A percentile compares a stretch with the other conserved stretches of the same genome.
These are phyloP conservation scores for Lachancea waltii DNA, from an alignment of 805 yeast species.

Conservation along the genomic window DNA sequence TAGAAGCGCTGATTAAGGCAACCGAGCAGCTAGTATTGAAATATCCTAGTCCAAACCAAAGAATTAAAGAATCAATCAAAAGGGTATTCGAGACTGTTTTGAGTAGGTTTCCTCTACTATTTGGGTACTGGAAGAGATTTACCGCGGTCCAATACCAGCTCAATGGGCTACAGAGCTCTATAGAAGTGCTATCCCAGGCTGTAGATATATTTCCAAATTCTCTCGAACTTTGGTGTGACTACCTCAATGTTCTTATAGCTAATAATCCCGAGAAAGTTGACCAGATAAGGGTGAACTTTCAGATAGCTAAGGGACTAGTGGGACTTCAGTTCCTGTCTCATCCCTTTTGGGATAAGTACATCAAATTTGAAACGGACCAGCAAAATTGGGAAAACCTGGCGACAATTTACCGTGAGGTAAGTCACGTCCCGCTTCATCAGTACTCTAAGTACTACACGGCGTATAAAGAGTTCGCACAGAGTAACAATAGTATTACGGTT, in stretches of 20 bases:
- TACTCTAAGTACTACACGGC: conserved; percentile 67
- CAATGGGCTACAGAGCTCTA: conserved; percentile 47
- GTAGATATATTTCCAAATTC: conserved; percentile 49
- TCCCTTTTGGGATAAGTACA: conserved; percentile 72
- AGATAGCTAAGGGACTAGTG: conserved; percentile 41
- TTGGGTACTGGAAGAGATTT: conserved; percentile 60
- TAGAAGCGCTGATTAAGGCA: conserved; percentile 36
- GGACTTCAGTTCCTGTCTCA: conserved; percentile 77
- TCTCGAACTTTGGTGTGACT: conserved; percentile 65
- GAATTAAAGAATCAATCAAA: conserved; percentile 28
- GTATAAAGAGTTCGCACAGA: conserved; percentile 36
- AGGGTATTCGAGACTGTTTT: conserved; percentile 39
- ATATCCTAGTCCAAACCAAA: conserved; percentile 31
- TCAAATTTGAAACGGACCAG: conserved; percentile 51
- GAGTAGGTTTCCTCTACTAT: conserved; percentile 49
- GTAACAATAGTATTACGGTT: conserved; percentile 19
- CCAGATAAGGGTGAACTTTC: conserved; percentile 39
- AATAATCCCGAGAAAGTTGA: conserved; percentile 33
- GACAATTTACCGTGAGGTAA: conserved; percentile 39
- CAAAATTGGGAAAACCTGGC: conserved; percentile 35
- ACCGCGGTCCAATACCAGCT: conserved; percentile 50
- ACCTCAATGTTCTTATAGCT: conserved; percentile 45
- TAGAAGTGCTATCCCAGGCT: conserved; percentile 38
- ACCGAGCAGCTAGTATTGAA: conserved; percentile 32
- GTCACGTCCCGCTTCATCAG: conserved; percentile 72